Base-by-base conservation (phyloP, 805 yeast species). In the Ogataea paradorogensis region DNA sequence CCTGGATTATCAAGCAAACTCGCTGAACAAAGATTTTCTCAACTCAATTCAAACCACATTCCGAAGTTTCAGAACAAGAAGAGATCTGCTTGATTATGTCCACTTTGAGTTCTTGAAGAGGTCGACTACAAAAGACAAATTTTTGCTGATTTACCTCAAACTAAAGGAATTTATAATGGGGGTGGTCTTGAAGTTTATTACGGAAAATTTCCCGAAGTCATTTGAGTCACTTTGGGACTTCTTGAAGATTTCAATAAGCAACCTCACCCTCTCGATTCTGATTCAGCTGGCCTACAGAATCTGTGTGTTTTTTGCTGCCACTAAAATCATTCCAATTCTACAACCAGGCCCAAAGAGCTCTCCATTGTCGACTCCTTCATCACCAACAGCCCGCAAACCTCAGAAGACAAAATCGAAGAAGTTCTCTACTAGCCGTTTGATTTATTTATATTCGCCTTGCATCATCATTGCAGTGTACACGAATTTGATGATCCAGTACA, bases 401-500 rank as follows among this genome's bases (percentile, higher is more conserved):
- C 16, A 10, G 5, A 27, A 38, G 22, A 11, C 24, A 7, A 27
- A 38, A 20, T 49, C 38, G 14, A 40, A 40, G 25, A 50, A 42
- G 20, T 60, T 62, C 8, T 53, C 57, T 3, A 48, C 66, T 16
- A 74, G 80, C 64, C 69, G 71, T 43, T 61, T 86, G 47, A 73
- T 89, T 22, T 89, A 90, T 58, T 81, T 95, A 24, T 91, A 86
- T 62, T 84, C 96, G 26, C 98, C 98, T 2, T 87, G 96, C 62
- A 81, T 93, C 43, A 80, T 93, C 27, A 89, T 93, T 43, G 96
- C 96, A 0, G 95, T 93, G 44, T 93, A 93, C 65, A 88, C 98
- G 2, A 96, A 93, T 60, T 67, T 93, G 52, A 84, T 91, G 76
- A 76, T 93, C 72, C 95, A 87, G 67, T 89, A 88, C 56, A 80